These are phyloP conservation scores for Fusarium sp. DNA, from an alignment of 2,329 filamentous ascomycete species.

Conservation along the genomic window DNA sequence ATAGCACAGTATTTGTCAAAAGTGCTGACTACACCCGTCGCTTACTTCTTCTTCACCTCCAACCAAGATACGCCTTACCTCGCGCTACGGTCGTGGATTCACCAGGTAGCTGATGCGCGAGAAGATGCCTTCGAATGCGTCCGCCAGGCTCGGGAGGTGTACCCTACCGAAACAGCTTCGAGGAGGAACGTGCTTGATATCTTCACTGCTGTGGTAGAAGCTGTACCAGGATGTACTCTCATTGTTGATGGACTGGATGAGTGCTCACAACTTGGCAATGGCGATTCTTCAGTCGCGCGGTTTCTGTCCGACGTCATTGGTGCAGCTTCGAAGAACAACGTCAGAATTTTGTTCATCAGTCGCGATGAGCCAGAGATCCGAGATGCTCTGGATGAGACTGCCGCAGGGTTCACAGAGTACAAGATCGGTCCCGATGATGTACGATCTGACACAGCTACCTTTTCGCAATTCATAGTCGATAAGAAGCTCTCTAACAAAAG, in stretches of 20 bases:
- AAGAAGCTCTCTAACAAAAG: conserved; percentile 47
- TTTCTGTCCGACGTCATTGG: conserved; percentile 37
- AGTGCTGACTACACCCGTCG: not conserved
- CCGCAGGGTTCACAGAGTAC: conserved; percentile 3
- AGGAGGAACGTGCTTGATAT: conserved; percentile 28
- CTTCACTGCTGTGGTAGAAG: conserved; percentile 25
- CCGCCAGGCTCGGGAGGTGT: conserved; percentile 12
- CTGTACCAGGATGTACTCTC: conserved; percentile 37
- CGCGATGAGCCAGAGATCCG: conserved; percentile 45
- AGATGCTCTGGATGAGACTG: not conserved
- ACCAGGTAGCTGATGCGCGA: fast-evolving
- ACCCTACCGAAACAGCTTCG: conserved; percentile 37
- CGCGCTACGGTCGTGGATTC: conserved; percentile 48
- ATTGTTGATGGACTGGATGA: conserved; percentile 53
- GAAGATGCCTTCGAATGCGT: not conserved
- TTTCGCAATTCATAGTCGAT: conserved; percentile 46
- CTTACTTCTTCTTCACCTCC: conserved; percentile 52
- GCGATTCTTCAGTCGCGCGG: not conserved
- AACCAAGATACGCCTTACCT: conserved; percentile 44
- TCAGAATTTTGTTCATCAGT: conserved; percentile 44
- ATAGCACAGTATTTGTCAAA: conserved; percentile 43
- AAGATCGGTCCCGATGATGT: conserved; percentile 35
- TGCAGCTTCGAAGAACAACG: conserved; percentile 6
- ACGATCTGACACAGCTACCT: conserved; percentile 31
- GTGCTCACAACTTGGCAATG: conserved; percentile 27